Evolutionary conservation across 805 yeast species (phyloP), one percentile per base, ranked within the genome.

Genomic region (Clavispora asparagi): DNA sequence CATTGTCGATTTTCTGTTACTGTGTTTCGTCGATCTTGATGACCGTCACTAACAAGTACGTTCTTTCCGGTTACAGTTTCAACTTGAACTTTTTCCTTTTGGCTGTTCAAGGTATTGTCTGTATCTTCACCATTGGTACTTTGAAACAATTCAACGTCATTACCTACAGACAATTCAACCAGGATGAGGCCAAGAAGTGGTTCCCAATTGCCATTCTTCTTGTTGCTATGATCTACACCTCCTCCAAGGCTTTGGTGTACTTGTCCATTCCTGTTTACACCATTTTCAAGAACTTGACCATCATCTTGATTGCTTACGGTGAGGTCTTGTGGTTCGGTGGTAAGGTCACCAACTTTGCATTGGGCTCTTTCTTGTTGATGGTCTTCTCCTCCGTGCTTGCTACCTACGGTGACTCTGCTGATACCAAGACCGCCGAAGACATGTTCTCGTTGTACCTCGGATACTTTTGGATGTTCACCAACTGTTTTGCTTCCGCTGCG

Each of bases 261-360:
- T 81, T 94, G 63, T 76, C 92, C 43, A 91, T 94, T 49, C 99
- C 99, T 44, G 96, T 94, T 48, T 94, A 90, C 78, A 94, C 99
- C 54, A 92, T 94, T 59, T 94, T 94, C 85, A 94, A 94, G 79
- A 94, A 94, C 72, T 81, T 94, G 69, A 92, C 99, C 51, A 94
- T 94, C 63, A 92, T 94, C 56, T 74, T 94, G 63, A 94, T 94
- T 66, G 98, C 99, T 31, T 94, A 94, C 66, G 98, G 98, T 74
- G 99, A 94, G 73, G 97, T 92, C 31, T 59, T 94, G 51, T 92
- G 97, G 95, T 94, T 92, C 61, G 96, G 97, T 51, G 97, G 97
- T 54, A 70, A 76, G 51, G 97, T 92, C 58, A 83, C 96, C 44
- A 68, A 91, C 33, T 83, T 91, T 94, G 90, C 95, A 40, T 74